These are phyloP conservation scores for Phlebiopsis gigantea DNA, from an alignment of 768 basidiomycete genomes.

Conservation along the genomic window DNA sequence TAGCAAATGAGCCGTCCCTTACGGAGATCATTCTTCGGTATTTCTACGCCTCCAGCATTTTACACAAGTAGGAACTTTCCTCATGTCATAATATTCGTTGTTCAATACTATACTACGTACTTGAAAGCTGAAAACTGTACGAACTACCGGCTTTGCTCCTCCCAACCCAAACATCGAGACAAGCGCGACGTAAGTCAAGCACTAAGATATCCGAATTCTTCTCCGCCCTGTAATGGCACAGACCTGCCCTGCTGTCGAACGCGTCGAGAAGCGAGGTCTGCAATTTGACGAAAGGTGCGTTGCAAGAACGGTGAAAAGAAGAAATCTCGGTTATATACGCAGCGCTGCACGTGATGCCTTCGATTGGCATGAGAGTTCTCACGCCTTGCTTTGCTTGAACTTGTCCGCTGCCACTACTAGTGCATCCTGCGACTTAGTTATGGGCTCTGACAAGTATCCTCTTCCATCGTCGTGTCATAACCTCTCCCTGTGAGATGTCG, in stretches of 20 bases:
- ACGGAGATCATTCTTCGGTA: background rate
- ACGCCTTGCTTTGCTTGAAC: too few relatives aligned
- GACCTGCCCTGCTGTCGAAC: conserved; percentile 15
- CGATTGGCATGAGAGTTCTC: too few relatives aligned
- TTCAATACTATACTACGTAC: too few relatives aligned
- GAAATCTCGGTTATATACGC: background rate
- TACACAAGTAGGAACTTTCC: background rate
- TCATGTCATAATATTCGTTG: too few relatives aligned
- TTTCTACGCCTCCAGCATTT: background rate
- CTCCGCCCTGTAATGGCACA: conserved; percentile 26
- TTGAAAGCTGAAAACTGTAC: conserved; percentile 11
- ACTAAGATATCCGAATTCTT: conserved; percentile 24
- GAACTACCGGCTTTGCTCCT: conserved; percentile 23
- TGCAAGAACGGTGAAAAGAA: background rate
- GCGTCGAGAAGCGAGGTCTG: conserved; percentile 15
- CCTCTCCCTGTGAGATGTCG: too few relatives aligned
- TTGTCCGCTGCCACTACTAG: too few relatives aligned
- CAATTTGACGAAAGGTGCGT: conserved; percentile 27
- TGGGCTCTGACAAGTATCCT: too few relatives aligned
- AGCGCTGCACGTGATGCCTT: background rate
- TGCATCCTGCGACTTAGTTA: too few relatives aligned
- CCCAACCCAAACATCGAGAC: conserved; percentile 5
- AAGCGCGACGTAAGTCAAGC: conserved; percentile 23
- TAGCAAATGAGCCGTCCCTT: background rate
- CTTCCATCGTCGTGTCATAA: too few relatives aligned